Percentiles rank a stretch among this genome's conserved stretches.
These are phyloP conservation scores for Fragaria iinumae DNA, from an alignment of 306 rosid genomes.

Conservation along the genomic window DNA sequence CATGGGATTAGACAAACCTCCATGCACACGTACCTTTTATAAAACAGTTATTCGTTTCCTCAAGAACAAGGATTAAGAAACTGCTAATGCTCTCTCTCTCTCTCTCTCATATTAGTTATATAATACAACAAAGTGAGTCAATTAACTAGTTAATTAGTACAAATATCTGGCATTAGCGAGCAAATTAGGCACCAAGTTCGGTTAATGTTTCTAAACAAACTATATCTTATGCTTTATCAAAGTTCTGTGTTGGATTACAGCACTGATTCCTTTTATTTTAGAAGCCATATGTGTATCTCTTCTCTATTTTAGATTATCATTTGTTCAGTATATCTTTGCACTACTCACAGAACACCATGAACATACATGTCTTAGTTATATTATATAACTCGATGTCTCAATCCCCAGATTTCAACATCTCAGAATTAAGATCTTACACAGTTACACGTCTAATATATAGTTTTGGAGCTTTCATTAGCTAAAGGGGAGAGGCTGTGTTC, in stretches of 20 bases:
- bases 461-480: conserved; percentile 16
- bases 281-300: background rate
- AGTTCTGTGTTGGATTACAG: conserved; percentile 6
- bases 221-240: background rate
- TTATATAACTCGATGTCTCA: background rate
- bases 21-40: background rate
- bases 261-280: conserved; percentile 6
- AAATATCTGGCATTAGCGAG: background rate
- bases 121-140: background rate
- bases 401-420: conserved; percentile 3
- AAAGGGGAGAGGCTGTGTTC: conserved; percentile 35
- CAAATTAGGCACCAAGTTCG: conserved; percentile 1
- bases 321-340: background rate
- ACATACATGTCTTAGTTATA: background rate
- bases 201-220: background rate
- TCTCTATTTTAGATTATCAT: background rate
- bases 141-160: background rate
- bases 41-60: background rate
- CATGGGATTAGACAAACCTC: background rate
- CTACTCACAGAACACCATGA: background rate
- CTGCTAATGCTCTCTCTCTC: background rate
- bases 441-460: background rate
- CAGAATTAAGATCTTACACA: conserved; percentile 6
- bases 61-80: conserved; percentile 3
- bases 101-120: background rate